phyloP scores from a whole-genome alignment of 805 yeast genomes.

The Phaffomyces opuntiae region DNA sequence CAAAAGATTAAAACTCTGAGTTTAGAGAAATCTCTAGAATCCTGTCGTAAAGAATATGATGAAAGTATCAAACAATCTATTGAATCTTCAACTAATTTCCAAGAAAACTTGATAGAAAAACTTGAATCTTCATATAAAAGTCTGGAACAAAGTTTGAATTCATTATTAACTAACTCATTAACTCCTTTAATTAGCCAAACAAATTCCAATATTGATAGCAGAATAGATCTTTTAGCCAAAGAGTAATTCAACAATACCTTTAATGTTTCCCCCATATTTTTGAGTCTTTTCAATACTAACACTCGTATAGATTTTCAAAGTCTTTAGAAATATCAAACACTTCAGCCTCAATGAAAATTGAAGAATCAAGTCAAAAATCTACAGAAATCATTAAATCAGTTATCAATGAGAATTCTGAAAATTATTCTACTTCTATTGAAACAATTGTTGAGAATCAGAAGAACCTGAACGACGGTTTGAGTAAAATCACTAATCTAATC shows the following conservation, averaged over 20 bases:
- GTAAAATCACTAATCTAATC: background rate
- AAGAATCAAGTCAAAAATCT: background rate
- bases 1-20: slow-evolving; percentile 33
- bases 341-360: slow-evolving; percentile 8
- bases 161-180: background rate
- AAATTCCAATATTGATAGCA: background rate
- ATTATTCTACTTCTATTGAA: background rate
- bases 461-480: background rate
- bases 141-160: background rate
- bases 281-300: slow-evolving; percentile 8
- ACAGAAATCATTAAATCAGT: background rate
- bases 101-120: slow-evolving; percentile 2
- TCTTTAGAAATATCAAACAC: slow-evolving; percentile 23
- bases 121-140: slow-evolving; percentile 2
- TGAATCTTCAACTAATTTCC: background rate
- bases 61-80: slow-evolving; percentile 2
- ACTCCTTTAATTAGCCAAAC: background rate
- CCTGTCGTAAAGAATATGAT: slow-evolving; percentile 16
- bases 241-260: slow-evolving; percentile 9
- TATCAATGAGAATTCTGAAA: background rate
- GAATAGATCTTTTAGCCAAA: slow-evolving; percentile 1
- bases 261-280: slow-evolving; percentile 14
- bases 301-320: slow-evolving; percentile 12
- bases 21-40: slow-evolving; percentile 20
- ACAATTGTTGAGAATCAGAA: background rate